Evolutionary conservation across 768 basidiomycete genomes (phyloP).

Genomic region (Kockovaella imperatae): DNA sequence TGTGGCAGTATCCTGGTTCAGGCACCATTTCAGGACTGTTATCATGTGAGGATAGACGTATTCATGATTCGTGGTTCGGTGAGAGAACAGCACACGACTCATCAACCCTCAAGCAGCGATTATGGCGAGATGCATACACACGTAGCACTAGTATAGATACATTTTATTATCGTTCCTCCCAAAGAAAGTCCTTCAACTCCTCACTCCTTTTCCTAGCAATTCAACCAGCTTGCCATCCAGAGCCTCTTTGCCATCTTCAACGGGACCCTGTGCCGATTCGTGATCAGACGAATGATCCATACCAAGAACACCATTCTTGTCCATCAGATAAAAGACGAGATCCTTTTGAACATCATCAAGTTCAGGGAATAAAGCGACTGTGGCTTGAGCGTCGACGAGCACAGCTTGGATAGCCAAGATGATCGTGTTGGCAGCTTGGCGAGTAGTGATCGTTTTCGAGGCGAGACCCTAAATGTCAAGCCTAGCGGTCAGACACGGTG

Average conservation of each 20-base stretch:
- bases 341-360: conserved; percentile 22
- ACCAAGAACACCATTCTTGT: conserved; percentile 21
- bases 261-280: not conserved
- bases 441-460: conserved; percentile 11
- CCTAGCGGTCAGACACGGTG: not conserved
- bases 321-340: conserved; percentile 30
- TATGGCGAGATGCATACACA: too few species aligned
- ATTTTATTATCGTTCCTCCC: not conserved
- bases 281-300: not conserved
- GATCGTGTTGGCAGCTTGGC: conserved; percentile 31
- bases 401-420: conserved; percentile 29
- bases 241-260: not conserved
- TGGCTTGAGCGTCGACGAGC: conserved; percentile 11
- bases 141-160: too few species aligned
- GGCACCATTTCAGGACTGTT: too few species aligned
- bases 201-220: not conserved
- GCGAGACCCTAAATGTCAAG: conserved; percentile 11
- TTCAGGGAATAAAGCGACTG: conserved; percentile 16
- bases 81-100: too few species aligned
- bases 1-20: too few species aligned
- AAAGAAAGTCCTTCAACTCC: not conserved
- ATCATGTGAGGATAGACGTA: too few species aligned
- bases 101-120: too few species aligned
- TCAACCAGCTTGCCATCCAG: not conserved
- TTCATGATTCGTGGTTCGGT: too few species aligned